These are phyloP conservation scores for Fusarium humuli DNA, from an alignment of 2,329 filamentous ascomycete genomes.

Conservation along the genomic window DNA sequence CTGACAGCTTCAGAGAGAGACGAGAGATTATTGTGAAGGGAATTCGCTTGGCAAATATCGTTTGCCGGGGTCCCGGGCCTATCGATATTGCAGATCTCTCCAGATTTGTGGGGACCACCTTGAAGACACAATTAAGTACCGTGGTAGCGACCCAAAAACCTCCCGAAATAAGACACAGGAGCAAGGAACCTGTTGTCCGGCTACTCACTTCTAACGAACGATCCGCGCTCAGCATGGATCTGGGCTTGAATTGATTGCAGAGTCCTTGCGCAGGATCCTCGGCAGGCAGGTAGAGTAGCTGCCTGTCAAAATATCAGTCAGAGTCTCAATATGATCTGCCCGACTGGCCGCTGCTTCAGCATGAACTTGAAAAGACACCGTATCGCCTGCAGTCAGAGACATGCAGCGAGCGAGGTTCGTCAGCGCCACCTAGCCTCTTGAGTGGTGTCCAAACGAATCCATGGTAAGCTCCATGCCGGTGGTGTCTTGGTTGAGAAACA, in stretches of 20 bases:
- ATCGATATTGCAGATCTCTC: conserved; percentile 11
- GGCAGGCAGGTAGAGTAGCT: conserved; percentile 11
- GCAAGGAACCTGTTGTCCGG: neutral
- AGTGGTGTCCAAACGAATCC: conserved; percentile 7
- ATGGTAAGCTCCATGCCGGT: conserved; percentile 20
- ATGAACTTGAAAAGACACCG: conserved; percentile 5
- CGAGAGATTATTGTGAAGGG: conserved; percentile 22
- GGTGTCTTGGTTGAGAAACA: conserved; percentile 12
- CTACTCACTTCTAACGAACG: conserved; percentile 1
- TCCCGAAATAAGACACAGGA: neutral
- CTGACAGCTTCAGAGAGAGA: conserved; percentile 33
- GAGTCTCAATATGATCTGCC: conserved; percentile 3
- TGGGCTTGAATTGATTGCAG: conserved; percentile 4
- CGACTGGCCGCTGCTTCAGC: neutral
- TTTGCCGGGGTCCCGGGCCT: neutral
- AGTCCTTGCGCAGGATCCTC: conserved; percentile 13
- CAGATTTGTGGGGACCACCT: conserved; percentile 7
- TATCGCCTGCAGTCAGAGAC: conserved; percentile 22
- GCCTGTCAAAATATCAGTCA: conserved; percentile 11
- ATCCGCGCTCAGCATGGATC: neutral
- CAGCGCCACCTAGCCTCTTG: conserved; percentile 1
- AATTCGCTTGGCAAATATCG: conserved; percentile 10
- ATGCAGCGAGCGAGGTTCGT: conserved; percentile 10
- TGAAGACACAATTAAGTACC: neutral
- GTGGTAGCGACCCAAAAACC: neutral